Evolutionary conservation across 2,329 filamentous ascomycete genomes (phyloP).

Genomic region (Penicillium sp.): DNA sequence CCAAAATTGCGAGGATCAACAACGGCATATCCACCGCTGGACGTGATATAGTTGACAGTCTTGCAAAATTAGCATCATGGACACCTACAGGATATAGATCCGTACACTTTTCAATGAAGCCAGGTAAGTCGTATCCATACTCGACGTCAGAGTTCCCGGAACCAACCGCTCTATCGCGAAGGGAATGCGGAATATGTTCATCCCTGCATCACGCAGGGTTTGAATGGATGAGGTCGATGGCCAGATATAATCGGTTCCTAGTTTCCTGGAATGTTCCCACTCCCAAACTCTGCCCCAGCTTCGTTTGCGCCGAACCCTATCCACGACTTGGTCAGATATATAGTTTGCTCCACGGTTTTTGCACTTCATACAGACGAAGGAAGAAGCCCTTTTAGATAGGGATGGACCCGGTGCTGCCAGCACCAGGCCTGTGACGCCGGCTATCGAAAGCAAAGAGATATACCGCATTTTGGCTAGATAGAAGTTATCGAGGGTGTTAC

Average conservation of each 20-base stretch:
- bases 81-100: not conserved
- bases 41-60: constrained; percentile 39
- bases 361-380: not conserved
- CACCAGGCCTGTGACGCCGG: not conserved
- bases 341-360: not conserved
- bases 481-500: not conserved
- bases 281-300: constrained; percentile 18
- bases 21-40: constrained; percentile 51
- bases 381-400: not conserved
- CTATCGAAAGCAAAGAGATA: not conserved
- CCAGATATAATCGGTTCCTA: constrained; percentile 24
- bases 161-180: constrained; percentile 27
- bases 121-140: constrained; percentile 20
- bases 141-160: constrained; percentile 18
- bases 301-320: constrained; percentile 23
- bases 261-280: constrained; percentile 8
- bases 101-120: constrained; percentile 18
- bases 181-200: constrained; percentile 27
- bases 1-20: constrained; percentile 63
- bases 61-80: not conserved
- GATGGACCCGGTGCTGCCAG: constrained; percentile 1
- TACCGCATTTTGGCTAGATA: not conserved
- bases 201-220: constrained; percentile 17
- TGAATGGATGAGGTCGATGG: constrained; percentile 21
- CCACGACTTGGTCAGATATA: constrained; percentile 10